Percentiles rank a stretch among this genome's conserved stretches.
Conservation (phyloP, 2,329 filamentous ascomycete species). For the Ilyonectria sp. region DNA sequence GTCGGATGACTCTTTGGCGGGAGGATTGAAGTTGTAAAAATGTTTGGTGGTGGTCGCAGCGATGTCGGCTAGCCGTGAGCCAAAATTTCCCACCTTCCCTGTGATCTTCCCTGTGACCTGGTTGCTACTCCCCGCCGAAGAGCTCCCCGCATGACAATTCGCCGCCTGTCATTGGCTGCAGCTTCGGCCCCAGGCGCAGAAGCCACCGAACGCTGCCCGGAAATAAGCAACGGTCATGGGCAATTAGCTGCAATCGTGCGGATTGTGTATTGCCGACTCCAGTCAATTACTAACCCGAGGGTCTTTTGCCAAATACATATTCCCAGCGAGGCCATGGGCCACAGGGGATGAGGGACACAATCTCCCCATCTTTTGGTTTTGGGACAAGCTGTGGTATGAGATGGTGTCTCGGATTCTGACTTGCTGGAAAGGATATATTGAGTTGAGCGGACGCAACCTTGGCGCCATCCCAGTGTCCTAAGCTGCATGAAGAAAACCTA, state of each 20-base stretch:
- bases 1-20: slow-evolving; percentile 18
- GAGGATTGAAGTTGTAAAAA: slow-evolving; percentile 35
- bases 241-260: not conserved
- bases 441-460: no score
- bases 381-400: no score
- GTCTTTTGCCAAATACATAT: not conserved
- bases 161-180: slow-evolving; percentile 33
- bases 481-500: no score
- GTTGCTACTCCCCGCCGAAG: slow-evolving; percentile 32
- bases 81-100: slow-evolving; percentile 49
- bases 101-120: slow-evolving; percentile 55
- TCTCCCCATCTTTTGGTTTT: no score
- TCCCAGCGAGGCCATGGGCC: not conserved
- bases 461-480: no score
- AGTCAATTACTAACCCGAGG: not conserved
- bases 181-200: slow-evolving; percentile 11
- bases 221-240: slow-evolving; percentile 9
- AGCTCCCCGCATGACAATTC: slow-evolving; percentile 51
- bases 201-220: slow-evolving; percentile 29
- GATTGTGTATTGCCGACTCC: slow-evolving; percentile 1
- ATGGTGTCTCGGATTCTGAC: no score
- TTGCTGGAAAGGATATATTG: no score
- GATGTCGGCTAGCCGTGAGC: slow-evolving; percentile 49
- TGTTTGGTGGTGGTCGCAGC: slow-evolving; percentile 46
- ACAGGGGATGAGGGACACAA: not conserved